Evolutionary conservation across 495 filamentous ascomycete species (phyloP).

Genomic region (Cercophora sp.): DNA sequence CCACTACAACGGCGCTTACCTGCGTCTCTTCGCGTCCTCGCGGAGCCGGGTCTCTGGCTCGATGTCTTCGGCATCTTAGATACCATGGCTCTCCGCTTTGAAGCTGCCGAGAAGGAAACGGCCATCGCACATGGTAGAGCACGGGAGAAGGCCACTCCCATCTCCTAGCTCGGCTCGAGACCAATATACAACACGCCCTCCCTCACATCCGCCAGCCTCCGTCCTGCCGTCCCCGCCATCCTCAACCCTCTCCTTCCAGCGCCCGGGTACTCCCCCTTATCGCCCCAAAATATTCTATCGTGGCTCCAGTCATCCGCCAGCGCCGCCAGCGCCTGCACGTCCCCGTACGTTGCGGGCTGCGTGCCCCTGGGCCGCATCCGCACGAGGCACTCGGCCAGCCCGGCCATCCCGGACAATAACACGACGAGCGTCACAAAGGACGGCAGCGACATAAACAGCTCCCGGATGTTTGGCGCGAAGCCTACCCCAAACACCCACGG

Average conservation of each 20-base stretch:
- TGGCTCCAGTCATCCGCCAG: slow-evolving; percentile 6
- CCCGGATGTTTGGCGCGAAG: neutral
- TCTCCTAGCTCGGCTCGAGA: too few species aligned
- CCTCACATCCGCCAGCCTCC: neutral
- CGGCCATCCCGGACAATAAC: neutral
- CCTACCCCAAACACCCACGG: slow-evolving; percentile 7
- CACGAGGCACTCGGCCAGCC: neutral
- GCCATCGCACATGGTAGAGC: too few species aligned
- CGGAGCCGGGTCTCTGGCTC: too few species aligned
- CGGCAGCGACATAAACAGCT: neutral
- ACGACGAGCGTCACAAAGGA: neutral
- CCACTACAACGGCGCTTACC: too few species aligned
- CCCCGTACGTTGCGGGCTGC: slow-evolving; percentile 5
- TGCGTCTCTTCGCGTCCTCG: too few species aligned
- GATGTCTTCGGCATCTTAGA: too few species aligned
- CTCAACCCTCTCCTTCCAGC: neutral
- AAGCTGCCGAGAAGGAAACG: too few species aligned
- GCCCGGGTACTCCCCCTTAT: neutral
- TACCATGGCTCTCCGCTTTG: too few species aligned
- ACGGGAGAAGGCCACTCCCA: too few species aligned
- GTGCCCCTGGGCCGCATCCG: neutral
- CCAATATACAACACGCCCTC: neutral
- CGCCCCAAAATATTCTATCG: slow-evolving; percentile 7
- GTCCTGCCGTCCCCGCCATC: neutral
- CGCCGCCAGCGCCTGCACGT: neutral